These are phyloP conservation scores for Dictyostelium citrinum DNA, from an alignment of 78 protist species.

Conservation along the genomic window DNA sequence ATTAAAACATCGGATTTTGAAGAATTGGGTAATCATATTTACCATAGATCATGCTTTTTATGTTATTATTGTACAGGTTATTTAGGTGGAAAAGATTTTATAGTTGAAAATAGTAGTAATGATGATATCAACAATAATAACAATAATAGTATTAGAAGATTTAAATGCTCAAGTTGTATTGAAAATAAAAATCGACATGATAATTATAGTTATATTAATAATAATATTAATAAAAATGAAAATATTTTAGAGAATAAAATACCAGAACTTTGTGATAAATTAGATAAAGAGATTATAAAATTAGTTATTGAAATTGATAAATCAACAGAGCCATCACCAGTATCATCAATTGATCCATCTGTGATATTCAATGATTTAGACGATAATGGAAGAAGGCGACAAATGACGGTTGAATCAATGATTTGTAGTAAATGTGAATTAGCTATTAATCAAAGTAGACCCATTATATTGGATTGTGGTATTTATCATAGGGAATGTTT, in stretches of 20 bases:
- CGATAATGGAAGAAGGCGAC: neutral
- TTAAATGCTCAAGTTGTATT: neutral
- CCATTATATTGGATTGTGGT: conserved; percentile 52
- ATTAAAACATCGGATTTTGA: conserved; percentile 60
- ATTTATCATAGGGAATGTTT: conserved; percentile 45
- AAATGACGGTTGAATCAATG: neutral
- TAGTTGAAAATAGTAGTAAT: neutral
- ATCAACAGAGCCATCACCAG: neutral
- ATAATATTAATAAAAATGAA: neutral
- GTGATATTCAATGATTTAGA: neutral
- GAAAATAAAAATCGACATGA: neutral
- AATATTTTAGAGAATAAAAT: neutral
- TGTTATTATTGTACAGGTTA: conserved; percentile 13
- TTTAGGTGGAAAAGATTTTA: conserved; percentile 25
- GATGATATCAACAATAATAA: neutral
- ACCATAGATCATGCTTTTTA: conserved; percentile 44
- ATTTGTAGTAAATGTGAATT: neutral
- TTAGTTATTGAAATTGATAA: neutral
- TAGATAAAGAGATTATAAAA: neutral
- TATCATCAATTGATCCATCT: neutral
- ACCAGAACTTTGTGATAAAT: neutral
- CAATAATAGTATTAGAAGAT: neutral
- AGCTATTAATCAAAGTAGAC: conserved; percentile 1
- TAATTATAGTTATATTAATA: no score
- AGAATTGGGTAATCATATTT: conserved; percentile 44